phyloP scores from a whole-genome alignment of 2,329 filamentous ascomycete species.

The Thielaviopsis musarum region DNA sequence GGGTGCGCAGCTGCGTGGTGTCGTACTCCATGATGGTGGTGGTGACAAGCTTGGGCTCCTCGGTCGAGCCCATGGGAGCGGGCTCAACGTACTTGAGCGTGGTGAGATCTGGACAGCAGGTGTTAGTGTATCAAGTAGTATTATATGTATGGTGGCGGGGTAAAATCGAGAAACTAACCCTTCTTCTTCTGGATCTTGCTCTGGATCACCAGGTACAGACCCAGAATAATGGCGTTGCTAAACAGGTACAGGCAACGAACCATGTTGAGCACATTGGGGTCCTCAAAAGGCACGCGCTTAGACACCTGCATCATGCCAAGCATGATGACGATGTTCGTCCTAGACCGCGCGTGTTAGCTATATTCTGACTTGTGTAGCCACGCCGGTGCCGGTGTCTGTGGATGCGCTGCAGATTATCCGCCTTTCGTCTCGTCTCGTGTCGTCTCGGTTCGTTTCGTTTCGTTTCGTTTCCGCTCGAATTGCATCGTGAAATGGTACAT shows the following conservation, averaged over 20 bases:
- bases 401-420: too few relatives aligned
- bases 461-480: too few relatives aligned
- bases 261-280: slow-evolving; percentile 44
- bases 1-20: slow-evolving; percentile 59
- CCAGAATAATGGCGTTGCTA: slow-evolving; percentile 66
- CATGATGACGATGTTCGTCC: slow-evolving; percentile 87
- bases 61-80: slow-evolving; percentile 76
- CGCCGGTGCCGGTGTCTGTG: too few relatives aligned
- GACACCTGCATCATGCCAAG: slow-evolving; percentile 96
- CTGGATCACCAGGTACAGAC: slow-evolving; percentile 75
- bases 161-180: slow-evolving; percentile 39
- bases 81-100: slow-evolving; percentile 98
- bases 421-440: too few relatives aligned
- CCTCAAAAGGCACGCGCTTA: slow-evolving; percentile 88
- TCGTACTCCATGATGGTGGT: slow-evolving; percentile 97
- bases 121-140: background rate
- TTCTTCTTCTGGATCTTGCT: slow-evolving; percentile 87
- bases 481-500: too few relatives aligned
- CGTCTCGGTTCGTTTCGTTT: too few relatives aligned
- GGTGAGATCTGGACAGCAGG: slow-evolving; percentile 61
- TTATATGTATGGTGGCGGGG: too few relatives aligned
- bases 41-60: slow-evolving; percentile 90
- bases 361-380: background rate
- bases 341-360: slow-evolving; percentile 20
- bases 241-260: slow-evolving; percentile 37